A percentile compares a stretch with the other conserved stretches of the same genome.
Conservation (phyloP, 352 stramenopile species). For the Stramenopiles sp. region DNA sequence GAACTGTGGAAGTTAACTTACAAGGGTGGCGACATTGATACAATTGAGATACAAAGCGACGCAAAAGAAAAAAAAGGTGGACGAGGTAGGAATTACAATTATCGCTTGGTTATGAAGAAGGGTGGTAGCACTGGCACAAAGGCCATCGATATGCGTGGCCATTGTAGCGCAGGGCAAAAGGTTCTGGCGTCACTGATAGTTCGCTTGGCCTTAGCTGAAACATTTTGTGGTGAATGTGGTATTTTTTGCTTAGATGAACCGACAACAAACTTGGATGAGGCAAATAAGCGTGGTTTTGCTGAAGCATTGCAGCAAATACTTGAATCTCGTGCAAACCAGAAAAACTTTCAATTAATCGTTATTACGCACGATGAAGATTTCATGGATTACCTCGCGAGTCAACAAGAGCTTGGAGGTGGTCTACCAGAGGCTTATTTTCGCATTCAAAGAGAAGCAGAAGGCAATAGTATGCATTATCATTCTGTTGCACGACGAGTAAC, state of each 20-base stretch:
- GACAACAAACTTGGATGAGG: slow-evolving; percentile 75
- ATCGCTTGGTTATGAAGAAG: slow-evolving; percentile 98
- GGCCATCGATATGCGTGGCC: slow-evolving; percentile 92
- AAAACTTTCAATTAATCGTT: slow-evolving; percentile 97
- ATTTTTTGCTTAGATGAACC: slow-evolving; percentile 96
- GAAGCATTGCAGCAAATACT: slow-evolving; percentile 49
- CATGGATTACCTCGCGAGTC: slow-evolving; percentile 46
- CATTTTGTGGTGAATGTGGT: slow-evolving; percentile 90
- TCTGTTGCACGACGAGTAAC: neutral
- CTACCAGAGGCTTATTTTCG: neutral
- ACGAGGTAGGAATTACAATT: slow-evolving; percentile 75
- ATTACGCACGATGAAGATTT: slow-evolving; percentile 99
- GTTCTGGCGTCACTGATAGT: slow-evolving; percentile 87
- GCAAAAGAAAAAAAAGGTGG: slow-evolving; percentile 43
- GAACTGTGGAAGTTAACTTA: slow-evolving; percentile 96
- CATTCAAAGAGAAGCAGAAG: neutral
- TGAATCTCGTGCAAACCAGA: slow-evolving; percentile 67
- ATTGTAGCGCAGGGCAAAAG: slow-evolving; percentile 95
- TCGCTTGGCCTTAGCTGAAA: slow-evolving; percentile 88
- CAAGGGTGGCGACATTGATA: slow-evolving; percentile 96
- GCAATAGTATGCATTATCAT: slow-evolving; percentile 5
- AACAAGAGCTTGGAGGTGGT: neutral
- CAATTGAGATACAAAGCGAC: slow-evolving; percentile 86
- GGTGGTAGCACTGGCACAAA: slow-evolving; percentile 35
- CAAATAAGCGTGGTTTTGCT: slow-evolving; percentile 22